phyloP scores from a whole-genome alignment of 2,329 filamentous ascomycete genomes.

The Nannizziopsis barbatae region DNA sequence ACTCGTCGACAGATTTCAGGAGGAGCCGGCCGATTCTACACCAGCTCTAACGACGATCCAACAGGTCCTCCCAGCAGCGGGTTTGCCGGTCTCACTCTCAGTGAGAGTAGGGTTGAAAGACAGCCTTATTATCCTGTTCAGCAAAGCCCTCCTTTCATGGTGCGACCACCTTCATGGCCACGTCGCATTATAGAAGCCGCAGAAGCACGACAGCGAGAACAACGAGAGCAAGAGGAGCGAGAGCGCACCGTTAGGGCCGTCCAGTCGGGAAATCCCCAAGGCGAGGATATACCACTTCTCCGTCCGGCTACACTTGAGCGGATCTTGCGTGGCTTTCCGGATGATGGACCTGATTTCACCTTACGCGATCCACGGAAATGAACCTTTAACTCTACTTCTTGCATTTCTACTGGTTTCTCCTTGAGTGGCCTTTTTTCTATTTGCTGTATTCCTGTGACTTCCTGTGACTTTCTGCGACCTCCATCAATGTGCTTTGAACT shows the following conservation, averaged over 20 bases:
- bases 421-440: too few relatives aligned
- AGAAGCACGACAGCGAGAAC: neutral
- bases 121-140: too few relatives aligned
- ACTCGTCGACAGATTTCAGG: neutral
- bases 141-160: too few relatives aligned
- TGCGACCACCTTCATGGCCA: neutral
- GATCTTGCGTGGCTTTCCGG: conserved; percentile 7
- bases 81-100: neutral
- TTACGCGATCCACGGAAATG: neutral
- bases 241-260: neutral
- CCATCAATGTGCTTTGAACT: too few relatives aligned
- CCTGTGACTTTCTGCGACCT: too few relatives aligned
- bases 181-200: neutral
- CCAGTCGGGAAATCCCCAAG: neutral
- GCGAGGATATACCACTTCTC: conserved; percentile 5
- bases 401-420: too few relatives aligned
- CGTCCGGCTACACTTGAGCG: conserved; percentile 10
- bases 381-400: too few relatives aligned
- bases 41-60: neutral
- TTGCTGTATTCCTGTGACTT: too few relatives aligned
- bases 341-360: neutral
- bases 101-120: neutral
- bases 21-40: conserved; percentile 2
- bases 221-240: neutral
- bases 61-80: neutral